Evolutionary conservation across 208 protist genomes (phyloP), one percentile per base, ranked within the genome.

Genomic region (Trypanosoma platydactyli): DNA sequence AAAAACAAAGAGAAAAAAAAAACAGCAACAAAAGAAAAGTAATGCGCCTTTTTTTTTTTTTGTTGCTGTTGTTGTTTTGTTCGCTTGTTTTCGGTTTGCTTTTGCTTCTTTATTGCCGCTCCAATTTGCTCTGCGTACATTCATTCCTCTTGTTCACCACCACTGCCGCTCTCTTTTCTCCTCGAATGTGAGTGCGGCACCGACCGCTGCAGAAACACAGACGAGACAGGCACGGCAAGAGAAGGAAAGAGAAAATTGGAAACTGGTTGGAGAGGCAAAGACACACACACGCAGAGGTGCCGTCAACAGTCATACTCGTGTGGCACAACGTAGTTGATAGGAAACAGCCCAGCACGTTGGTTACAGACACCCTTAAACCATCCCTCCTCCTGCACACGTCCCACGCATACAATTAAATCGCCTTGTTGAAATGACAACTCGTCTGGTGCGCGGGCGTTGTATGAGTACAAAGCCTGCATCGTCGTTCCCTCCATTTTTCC

Each of bases 311-410:
- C 35, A 30, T 62, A 16, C 12, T 74, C 59, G 30, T 52, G 33
- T 20, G 68, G 68, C 4, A 56, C 75, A 7, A 93, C 88, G 65
- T 96, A 96, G 70, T 96, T 96, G 63, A 91, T 87, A 1, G 91
- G 91, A 58, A 94, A 94, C 35, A 96, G 66, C 0, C 91, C 91
- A 1, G 78, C 90, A n/a, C 91, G 85, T 74, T 96, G 88, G 61
- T 94, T 89, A 66, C 84, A 93, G 15, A 96, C 80, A 18, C 91
- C 91, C 38, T 82, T 84, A 64, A 94, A 92, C 88, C 91, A 96
- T n/a, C 91, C 91, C 73, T 94, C 91, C 73, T 96, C 91, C 38
- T 75, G 72, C 5, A 80, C 81, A 22, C 81, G 79, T 29, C 78
- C 82, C n/a, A 94, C 77, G 29, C 84, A 92, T 15, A 94, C 75